Base-by-base conservation (phyloP, 495 filamentous ascomycete species). In the Chaetomidium leptoderma region DNA sequence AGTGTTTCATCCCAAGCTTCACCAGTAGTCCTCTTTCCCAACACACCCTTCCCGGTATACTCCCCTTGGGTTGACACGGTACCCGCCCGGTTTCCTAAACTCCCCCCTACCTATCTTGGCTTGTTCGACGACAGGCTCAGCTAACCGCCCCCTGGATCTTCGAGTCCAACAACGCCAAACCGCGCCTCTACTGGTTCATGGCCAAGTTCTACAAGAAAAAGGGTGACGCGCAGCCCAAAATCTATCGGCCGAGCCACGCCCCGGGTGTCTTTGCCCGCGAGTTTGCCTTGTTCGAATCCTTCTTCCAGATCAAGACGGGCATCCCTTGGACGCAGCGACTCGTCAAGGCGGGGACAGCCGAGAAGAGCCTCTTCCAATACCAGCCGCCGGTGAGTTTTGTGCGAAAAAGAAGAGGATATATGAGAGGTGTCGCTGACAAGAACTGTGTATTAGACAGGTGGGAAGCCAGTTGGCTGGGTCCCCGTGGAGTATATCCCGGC, bases 291-390 rank as follows among this genome's bases (percentile, higher is more conserved):
- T 88, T 88, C 64, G 70, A 73, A 60, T n/a, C 44, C 0, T 83
- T 83, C 61, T 90, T 89, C 70, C 57, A 67, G 13, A 60, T 68
- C 3, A 79, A 84, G 63, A 82, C 82, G 0, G 78, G 80, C 1
- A 71, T 77, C 11, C 53, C 67, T 8, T 90, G 86, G 86, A 73
- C 79, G 0, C 57, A 82, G 29, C 74, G 83, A 4, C 55, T 77
- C 13, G 16, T 67, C 8, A 48, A 42, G 48, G 44, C 54, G 14
- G 60, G 53, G 32, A 50, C 42, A n/a, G 19, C 17, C 14, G 56
- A 51, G 0, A 50, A 40, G 6, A 47, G 16, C 17, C 45, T 45
- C 21, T 76, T 74, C 42, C 58, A 57, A 7, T 78, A 76, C 49
- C 44, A 55, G 24, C 67, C 71, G 10, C 75, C 75, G 43, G 74